Base-by-base conservation (phyloP, 768 basidiomycete genomes). In the Podaxis sp. region DNA sequence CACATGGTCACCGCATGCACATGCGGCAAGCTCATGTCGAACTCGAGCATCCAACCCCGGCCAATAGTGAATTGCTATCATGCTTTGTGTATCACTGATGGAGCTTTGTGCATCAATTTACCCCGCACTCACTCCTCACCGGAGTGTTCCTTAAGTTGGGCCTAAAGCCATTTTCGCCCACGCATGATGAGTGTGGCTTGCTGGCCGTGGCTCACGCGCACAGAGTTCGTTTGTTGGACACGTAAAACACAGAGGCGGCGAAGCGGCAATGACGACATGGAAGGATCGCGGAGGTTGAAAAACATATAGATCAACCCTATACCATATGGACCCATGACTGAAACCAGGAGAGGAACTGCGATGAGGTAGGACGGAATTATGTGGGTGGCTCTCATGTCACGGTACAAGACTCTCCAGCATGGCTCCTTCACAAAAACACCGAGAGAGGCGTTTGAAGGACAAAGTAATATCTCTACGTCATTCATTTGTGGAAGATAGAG, bases 91-190 rank as follows among this genome's bases (percentile, higher is more conserved):
- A 27, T 33, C 25, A 52, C 17, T 37, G 36, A 40, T 55, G 38
- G 49, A 52, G 6, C 50, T 38, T 52, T 25, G n/a, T 38, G 27
- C 41, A 33, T 58, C 33, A 29, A 58, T 49, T 36, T 59, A 59
- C 58, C 58, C 58, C 58, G 37, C 50, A 59, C 51, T 59, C 19
- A 24, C 33, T 56, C 58, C 36, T 24, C 58, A 38, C 49, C 22
- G 58, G 58, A 59, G 47, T 22, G 22, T 59, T 59, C 58, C 47
- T 59, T n/a, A 40, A 38, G 36, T 33, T 33, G n/a, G 57, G 19
- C 19, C 9, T 50, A 40, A 40, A 51, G 29, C 58, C 22, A 47
- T 40, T 22, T 59, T 24, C 17, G 58, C 49, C 58, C 58, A 59
- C 40, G 58, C 25, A 49, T 59, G 22, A 40, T 51, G 47, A 37